Evolutionary conservation across 352 stramenopile species (phyloP).

Genomic region (Globisporangium megalacanthum): DNA sequence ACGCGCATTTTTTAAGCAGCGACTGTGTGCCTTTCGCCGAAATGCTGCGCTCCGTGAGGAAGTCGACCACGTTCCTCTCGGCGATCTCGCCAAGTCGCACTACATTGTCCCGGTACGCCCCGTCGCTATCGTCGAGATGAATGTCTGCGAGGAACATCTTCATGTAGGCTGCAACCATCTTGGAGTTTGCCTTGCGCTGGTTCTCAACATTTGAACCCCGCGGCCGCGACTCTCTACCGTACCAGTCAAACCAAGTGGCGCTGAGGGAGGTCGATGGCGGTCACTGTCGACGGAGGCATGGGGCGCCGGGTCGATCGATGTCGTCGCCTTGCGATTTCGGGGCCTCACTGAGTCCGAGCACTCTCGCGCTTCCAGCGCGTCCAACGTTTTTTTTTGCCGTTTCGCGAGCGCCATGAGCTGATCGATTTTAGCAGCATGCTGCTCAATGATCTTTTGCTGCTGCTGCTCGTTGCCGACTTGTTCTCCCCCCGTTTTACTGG

Average conservation of each 20-base stretch:
- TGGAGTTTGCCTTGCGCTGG: neutral
- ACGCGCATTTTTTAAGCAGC: neutral
- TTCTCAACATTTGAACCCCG: neutral
- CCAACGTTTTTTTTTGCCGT: neutral
- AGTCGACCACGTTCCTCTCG: neutral
- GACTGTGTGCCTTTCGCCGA: constrained; percentile 3
- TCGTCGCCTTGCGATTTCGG: too few relatives aligned
- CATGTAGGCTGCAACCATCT: neutral
- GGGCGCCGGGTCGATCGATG: too few relatives aligned
- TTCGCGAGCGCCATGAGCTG: neutral
- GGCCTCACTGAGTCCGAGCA: too few relatives aligned
- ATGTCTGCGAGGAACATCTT: neutral
- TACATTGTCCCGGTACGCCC: constrained; percentile 1
- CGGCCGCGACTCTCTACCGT: neutral
- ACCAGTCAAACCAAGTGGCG: neutral
- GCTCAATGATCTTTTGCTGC: neutral
- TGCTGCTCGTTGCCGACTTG: too few relatives aligned
- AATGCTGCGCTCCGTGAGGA: neutral
- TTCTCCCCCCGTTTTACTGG: too few relatives aligned
- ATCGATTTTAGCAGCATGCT: neutral
- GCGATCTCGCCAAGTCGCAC: constrained; percentile 1
- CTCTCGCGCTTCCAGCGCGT: neutral
- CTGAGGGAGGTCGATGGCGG: neutral
- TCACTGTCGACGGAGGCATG: neutral
- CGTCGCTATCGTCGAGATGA: constrained; percentile 2